Percentiles rank a stretch among this genome's conserved stretches.
Evolutionary conservation across 2,329 filamentous ascomycete genomes (phyloP).

Genomic region (Ophiocordyceps robertsii): DNA sequence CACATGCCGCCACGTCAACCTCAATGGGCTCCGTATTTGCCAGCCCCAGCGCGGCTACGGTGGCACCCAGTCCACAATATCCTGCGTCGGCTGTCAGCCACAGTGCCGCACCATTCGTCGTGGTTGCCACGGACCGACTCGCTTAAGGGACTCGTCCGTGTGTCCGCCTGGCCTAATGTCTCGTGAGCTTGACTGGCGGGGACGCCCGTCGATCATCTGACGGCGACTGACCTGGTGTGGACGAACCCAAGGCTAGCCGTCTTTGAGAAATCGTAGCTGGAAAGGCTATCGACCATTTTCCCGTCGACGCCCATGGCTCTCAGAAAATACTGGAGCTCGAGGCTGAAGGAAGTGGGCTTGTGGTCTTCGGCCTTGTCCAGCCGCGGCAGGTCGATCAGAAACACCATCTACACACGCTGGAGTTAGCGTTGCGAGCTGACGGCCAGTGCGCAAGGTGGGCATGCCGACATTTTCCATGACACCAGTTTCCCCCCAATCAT

Average conservation of each 20-base stretch:
- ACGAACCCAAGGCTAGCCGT: conserved; percentile 67
- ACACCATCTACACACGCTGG: conserved; percentile 46
- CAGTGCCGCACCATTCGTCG: conserved; percentile 1
- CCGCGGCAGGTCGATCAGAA: conserved; percentile 80
- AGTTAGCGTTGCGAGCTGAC: conserved; percentile 6
- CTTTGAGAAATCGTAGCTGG: conserved; percentile 67
- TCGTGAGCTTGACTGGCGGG: conserved; percentile 4
- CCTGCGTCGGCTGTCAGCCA: conserved; percentile 30
- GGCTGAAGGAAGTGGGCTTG: conserved; percentile 41
- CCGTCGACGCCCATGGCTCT: conserved; percentile 50
- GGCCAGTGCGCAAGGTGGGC: conserved; percentile 1
- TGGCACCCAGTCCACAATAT: conserved; percentile 57
- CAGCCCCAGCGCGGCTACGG: conserved; percentile 52
- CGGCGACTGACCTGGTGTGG: conserved; percentile 59
- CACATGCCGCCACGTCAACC: conserved; percentile 58
- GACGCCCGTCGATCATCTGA: neutral
- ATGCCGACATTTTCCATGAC: conserved; percentile 66
- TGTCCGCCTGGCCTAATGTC: conserved; percentile 20
- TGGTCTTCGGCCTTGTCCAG: conserved; percentile 20
- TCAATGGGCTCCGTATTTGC: conserved; percentile 40
- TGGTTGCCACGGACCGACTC: conserved; percentile 15
- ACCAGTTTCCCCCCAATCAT: conserved; percentile 82
- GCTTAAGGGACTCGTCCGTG: conserved; percentile 13
- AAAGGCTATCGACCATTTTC: conserved; percentile 52
- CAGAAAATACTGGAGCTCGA: conserved; percentile 60